Evolutionary conservation across 2,329 filamentous ascomycete genomes (phyloP).

Genomic region (Neocatenulostroma microsporum): DNA sequence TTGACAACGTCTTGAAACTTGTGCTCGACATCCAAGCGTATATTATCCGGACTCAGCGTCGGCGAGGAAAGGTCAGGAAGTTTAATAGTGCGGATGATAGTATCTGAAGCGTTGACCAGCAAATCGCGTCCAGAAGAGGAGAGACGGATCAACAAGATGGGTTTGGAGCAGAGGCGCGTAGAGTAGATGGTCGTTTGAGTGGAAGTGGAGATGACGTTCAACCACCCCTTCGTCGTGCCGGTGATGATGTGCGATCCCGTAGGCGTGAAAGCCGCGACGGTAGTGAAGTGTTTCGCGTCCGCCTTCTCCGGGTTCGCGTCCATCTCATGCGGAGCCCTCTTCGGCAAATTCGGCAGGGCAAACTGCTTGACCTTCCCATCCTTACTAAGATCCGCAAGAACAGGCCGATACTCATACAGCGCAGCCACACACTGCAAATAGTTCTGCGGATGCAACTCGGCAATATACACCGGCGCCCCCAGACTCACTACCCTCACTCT

Average conservation of each 20-base stretch:
- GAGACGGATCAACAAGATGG: conserved; percentile 79
- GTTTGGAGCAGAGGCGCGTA: conserved; percentile 75
- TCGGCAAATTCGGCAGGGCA: conserved; percentile 71
- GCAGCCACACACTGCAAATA: conserved; percentile 82
- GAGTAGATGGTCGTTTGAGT: conserved; percentile 81
- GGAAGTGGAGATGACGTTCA: conserved; percentile 85
- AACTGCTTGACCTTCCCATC: conserved; percentile 56
- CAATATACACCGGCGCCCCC: conserved; percentile 88
- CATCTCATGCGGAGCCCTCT: conserved; percentile 60
- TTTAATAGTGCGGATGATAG: conserved; percentile 87
- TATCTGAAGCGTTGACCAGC: conserved; percentile 86
- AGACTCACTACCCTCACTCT: conserved; percentile 80
- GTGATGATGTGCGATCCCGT: conserved; percentile 82
- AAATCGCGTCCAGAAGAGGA: conserved; percentile 78
- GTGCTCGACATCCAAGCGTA: conserved; percentile 87
- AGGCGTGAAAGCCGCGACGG: conserved; percentile 79
- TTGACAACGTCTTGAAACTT: conserved; percentile 99
- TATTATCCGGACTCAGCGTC: conserved; percentile 71
- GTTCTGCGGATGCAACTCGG: conserved; percentile 85
- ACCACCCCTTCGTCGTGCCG: conserved; percentile 89
- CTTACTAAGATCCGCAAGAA: conserved; percentile 61
- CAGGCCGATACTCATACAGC: conserved; percentile 85
- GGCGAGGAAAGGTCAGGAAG: conserved; percentile 62
- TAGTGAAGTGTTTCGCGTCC: conserved; percentile 91
- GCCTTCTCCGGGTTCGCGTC: conserved; percentile 77